Base-by-base conservation (phyloP, 805 yeast species). In the Scheffersomyces lignosus region DNA sequence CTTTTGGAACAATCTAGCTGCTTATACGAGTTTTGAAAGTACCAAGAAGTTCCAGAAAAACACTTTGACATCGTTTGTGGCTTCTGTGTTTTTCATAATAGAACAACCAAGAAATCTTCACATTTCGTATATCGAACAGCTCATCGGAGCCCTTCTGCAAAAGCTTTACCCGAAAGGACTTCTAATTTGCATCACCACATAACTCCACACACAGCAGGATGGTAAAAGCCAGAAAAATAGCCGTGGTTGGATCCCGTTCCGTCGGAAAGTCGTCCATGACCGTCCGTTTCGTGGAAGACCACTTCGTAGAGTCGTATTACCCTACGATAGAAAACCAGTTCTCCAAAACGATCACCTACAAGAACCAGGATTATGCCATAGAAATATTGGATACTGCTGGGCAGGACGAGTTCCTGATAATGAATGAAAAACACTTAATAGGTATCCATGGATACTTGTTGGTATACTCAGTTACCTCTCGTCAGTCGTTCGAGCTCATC, bases 351-450 rank as follows among this genome's bases (percentile, higher is more conserved):
- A 73, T 88, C 53, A 73, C 71, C 40, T 78, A 83, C 58, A 77
- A 83, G 43, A 84, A 83, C 43, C 83, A 80, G 48, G 86, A 83
- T 36, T 89, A 84, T 56, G 81, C 81, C 36, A 78, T 90, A 17
- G 96, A 88, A 58, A 85, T 89, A 36, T 67, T 88, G 42, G 97
- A 89, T 55, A 89, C 96, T 0, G 96, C 96, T 1, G 96, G 96
- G 5, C 95, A 87, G 66, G 96, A 88, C 60, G 96, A 88, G 66
- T 86, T 82, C 56, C 77, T 87, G 33, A 78, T 86, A 45, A 75
- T 89, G 62, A 85, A 80, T 51, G 87, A 85, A 59, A 84, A 85
- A 49, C 82, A 85, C 37, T 64, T 87, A 33, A 82, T 84, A 31
- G 93, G 90, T 13, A 80, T 85, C 23, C 93, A 87, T 52, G 97